These are phyloP conservation scores for Circinella minor DNA, from an alignment of 371 early-diverging fungal species.

Conservation along the genomic window DNA sequence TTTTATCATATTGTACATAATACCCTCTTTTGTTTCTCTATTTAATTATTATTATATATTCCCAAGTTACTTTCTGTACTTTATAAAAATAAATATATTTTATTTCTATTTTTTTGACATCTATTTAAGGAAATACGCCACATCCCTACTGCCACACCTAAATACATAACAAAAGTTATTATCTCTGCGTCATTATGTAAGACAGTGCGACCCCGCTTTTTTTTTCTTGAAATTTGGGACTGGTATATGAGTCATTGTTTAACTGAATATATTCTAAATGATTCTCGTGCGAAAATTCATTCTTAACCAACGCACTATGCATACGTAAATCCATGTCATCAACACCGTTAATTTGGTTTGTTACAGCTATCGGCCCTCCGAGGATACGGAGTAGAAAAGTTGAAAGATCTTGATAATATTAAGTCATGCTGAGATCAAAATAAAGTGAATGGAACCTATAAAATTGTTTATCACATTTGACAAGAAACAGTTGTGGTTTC, in stretches of 20 bases:
- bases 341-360: not conserved
- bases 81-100: too few relatives aligned
- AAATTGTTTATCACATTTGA: not conserved
- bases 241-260: not conserved
- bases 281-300: conserved; percentile 5
- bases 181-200: too few relatives aligned
- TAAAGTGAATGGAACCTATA: not conserved
- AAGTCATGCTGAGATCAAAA: conserved; percentile 3
- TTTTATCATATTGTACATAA: not conserved
- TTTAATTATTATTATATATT: not conserved
- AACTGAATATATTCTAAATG: not conserved
- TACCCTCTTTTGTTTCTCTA: not conserved
- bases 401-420: not conserved
- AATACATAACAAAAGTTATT: too few relatives aligned
- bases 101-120: too few relatives aligned
- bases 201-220: too few relatives aligned
- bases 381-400: conserved; percentile 1
- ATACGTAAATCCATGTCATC: not conserved
- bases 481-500: not conserved
- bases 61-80: too few relatives aligned
- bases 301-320: not conserved
- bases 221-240: not conserved
- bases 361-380: not conserved
- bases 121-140: too few relatives aligned
- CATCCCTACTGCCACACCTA: not conserved